Base-by-base conservation (phyloP, 257 asterid species). In the Nyctanthes arbortristis region DNA sequence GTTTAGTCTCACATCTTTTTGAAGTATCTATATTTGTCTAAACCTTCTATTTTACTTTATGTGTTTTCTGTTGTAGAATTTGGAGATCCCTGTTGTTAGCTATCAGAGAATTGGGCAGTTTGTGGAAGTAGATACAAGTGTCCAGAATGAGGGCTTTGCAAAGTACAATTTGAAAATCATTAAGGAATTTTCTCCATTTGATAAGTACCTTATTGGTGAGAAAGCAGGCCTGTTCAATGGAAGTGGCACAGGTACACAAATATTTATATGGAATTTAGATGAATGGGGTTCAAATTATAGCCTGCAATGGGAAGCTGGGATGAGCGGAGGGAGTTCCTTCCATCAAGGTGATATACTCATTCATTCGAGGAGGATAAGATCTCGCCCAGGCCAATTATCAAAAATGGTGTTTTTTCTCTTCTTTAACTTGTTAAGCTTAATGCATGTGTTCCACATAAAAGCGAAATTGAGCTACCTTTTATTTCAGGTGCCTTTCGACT, bases 341-440 rank as follows among this genome's bases (percentile, higher is more conserved):
- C 90, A 86, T 77, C 84, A 78, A 73, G 95, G 95, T 40, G 91
- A 85, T 75, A 90, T 90, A 67, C 47, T 67, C 71, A 79, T 80
- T 77, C 85, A 84, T 47, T 83, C 91, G 11, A 80, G 67, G 70
- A 86, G 97, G 81, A 84, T 72, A 71, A 83, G 95, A 86, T 79
- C 93, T 66, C 97, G 97, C 33, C 93, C 93, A 3, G 97, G 95
- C 49, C 97, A 90, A 79, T 86, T 86, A 69, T 69, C 86, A 78
- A 72, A 66, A 28, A 39, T 9, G 79, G 97, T 88, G 60, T 22
- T 61, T n/a, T 39, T 78, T 36, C 35, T 13, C 59, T 13, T 11
- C 60, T 61, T 32, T 52, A 31, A 56, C 36, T 37, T 67, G 40
- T 72, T 52, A 29, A 22, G 55, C 67, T 27, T 52, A 20, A 28